phyloP scores from a whole-genome alignment of 2,329 filamentous ascomycete genomes.

The Colletotrichum sp. region DNA sequence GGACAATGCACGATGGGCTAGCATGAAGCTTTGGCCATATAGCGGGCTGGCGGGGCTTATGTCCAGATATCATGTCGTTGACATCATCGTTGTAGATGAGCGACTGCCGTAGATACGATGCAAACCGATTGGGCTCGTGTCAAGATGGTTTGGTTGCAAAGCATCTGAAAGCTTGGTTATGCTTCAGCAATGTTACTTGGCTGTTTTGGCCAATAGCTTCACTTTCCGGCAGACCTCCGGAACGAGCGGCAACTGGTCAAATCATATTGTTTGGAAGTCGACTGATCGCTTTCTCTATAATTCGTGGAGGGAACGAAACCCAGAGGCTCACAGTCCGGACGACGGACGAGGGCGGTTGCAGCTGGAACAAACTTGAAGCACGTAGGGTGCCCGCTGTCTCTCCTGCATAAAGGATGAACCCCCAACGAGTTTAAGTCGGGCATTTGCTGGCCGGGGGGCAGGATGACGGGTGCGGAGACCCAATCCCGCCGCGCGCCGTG shows the following conservation, averaged over 20 bases:
- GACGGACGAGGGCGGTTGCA: background rate
- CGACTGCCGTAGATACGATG: background rate
- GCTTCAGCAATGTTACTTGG: background rate
- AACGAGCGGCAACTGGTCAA: background rate
- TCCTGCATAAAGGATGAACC: conserved; percentile 8
- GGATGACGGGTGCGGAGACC: conserved; percentile 4
- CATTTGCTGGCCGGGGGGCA: background rate
- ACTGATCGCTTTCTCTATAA: background rate
- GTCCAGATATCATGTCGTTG: background rate
- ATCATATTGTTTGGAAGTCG: background rate
- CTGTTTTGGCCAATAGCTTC: background rate
- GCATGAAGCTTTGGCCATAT: conserved; percentile 9
- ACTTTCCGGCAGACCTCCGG: background rate
- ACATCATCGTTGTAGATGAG: background rate
- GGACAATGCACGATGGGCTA: background rate
- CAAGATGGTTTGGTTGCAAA: background rate
- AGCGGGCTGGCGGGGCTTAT: background rate
- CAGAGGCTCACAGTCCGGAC: background rate
- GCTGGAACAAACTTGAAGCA: conserved; percentile 16
- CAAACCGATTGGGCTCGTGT: background rate
- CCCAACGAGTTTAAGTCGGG: background rate
- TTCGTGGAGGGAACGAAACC: background rate
- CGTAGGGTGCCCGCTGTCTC: background rate
- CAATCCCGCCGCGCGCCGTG: background rate
- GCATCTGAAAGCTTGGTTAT: background rate